Percentiles rank a stretch among this genome's conserved stretches.
phyloP scores from a whole-genome alignment of 371 early-diverging fungal genomes.

The Mycotypha africana region DNA sequence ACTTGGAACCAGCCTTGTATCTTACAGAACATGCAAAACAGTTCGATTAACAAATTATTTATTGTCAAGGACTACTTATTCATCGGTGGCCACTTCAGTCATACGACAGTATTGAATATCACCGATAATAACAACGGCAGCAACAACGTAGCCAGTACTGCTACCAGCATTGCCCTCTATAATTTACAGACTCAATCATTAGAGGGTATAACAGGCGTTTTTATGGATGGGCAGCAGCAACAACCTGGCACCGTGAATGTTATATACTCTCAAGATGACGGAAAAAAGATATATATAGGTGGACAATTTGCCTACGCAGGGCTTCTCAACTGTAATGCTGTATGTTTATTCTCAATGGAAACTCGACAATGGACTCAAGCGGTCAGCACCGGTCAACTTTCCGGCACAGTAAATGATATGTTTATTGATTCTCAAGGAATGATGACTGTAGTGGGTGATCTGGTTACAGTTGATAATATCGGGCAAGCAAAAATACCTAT shows the following conservation, averaged over 20 bases:
- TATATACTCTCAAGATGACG: conserved; percentile 29
- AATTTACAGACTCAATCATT: conserved; percentile 12
- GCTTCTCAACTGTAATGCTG: conserved; percentile 21
- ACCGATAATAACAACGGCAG: too few relatives aligned
- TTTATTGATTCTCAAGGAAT: not conserved
- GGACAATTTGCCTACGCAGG: conserved; percentile 47
- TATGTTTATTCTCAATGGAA: conserved; percentile 33
- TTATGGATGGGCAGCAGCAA: conserved; percentile 8
- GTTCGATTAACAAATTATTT: conserved; percentile 17
- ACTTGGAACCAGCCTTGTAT: conserved; percentile 24
- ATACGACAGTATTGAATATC: not conserved
- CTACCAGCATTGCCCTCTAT: conserved; percentile 29
- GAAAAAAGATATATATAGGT: conserved; percentile 41
- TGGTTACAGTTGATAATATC: too few relatives aligned
- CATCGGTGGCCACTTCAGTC: conserved; percentile 32
- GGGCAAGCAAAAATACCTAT: not conserved
- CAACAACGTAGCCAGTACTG: too few relatives aligned
- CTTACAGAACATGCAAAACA: conserved; percentile 17
- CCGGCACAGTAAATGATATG: conserved; percentile 10
- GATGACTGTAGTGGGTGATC: conserved; percentile 30
- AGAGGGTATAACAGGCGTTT: conserved; percentile 17
- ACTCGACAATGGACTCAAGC: conserved; percentile 33
- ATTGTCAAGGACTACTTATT: conserved; percentile 18
- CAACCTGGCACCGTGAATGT: conserved; percentile 31
- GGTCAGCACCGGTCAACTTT: conserved; percentile 7